Conservation (phyloP, 495 filamentous ascomycete genomes). For the Sporormia fimetaria region DNA sequence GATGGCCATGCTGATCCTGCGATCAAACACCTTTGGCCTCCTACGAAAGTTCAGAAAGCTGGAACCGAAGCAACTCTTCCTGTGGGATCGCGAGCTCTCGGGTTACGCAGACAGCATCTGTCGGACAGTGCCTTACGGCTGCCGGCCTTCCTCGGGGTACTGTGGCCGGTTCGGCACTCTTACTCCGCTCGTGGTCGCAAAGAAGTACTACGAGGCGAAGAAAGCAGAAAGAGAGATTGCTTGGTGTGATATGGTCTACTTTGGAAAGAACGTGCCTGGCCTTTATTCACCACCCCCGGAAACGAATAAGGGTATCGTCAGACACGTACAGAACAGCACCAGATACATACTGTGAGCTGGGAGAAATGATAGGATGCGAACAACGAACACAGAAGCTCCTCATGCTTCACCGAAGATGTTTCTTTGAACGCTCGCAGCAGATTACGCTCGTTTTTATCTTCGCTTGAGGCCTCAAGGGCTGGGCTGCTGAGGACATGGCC, state of each 20-base stretch:
- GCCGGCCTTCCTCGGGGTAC: slow-evolving; percentile 6
- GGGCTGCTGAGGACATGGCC: too few species aligned
- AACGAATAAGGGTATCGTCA: neutral
- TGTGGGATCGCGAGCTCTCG: slow-evolving; percentile 17
- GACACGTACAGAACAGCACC: slow-evolving; percentile 6
- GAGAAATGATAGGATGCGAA: neutral
- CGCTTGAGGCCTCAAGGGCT: too few species aligned
- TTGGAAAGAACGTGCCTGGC: slow-evolving; percentile 7
- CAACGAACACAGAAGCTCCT: too few species aligned
- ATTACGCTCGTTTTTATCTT: too few species aligned
- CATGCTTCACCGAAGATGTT: too few species aligned
- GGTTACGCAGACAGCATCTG: slow-evolving; percentile 19
- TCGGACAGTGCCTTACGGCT: slow-evolving; percentile 10
- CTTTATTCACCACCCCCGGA: slow-evolving; percentile 13
- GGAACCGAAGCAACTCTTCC: slow-evolving; percentile 7
- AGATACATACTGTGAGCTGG: slow-evolving; percentile 3
- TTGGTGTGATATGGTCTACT: slow-evolving; percentile 17
- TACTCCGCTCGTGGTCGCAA: slow-evolving; percentile 11
- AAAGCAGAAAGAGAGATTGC: slow-evolving; percentile 2
- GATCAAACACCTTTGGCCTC: slow-evolving; percentile 11
- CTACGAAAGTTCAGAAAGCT: slow-evolving; percentile 2
- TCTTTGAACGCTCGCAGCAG: too few species aligned
- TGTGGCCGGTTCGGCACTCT: slow-evolving; percentile 11
- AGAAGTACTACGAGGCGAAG: slow-evolving; percentile 14
- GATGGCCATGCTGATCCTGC: slow-evolving; percentile 21